Evolutionary conservation across 805 yeast species (phyloP), one percentile per base, ranked within the genome.

Genomic region (Yarrowia porcina): DNA sequence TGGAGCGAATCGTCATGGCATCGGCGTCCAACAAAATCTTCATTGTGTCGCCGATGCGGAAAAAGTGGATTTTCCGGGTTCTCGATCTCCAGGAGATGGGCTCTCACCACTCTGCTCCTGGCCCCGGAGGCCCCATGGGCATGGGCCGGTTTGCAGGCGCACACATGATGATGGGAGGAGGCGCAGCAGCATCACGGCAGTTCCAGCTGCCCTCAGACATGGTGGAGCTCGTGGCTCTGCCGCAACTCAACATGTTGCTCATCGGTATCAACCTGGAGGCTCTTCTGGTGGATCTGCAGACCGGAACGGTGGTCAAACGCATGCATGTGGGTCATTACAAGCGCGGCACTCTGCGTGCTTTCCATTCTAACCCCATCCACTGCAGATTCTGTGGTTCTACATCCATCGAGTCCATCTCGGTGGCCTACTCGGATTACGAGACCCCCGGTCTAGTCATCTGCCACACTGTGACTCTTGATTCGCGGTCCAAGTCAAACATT

Each of bases 341-440:
- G 67, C 81, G 82, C 2, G 81, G 81, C 1, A 71, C 87, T 0
- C 80, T 90, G 65, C 77, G 79, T 63, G 94, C 88, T 0, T 83
- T 89, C 66, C 96, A 90, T 71, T 86, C 88, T 44, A 90, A 87
- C 67, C 96, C 96, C 6, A 85, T 90, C 0, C 96, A 90, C 75
- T 90, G 97, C 74, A 81, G 88, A 49, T 90, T 90, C 74, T 90
- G 97, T 77, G 97, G 97, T 2, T 87, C 96, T 76, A 90, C 89
- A 0, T 87, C 96, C 0, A 81, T 90, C 41, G 80, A 84, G 21
- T 81, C 92, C 3, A 80, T 90, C 61, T 86, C 93, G 1, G 77
- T 90, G 20, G 86, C 86, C 0, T 90, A 90, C 72, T 84, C 86
- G 21, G 88, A 86, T 66, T 70, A 72, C 25, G 86, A 83, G 64